phyloP scores from a whole-genome alignment of 176 grass and related monocot species.

The Pontederia crassipes region DNA sequence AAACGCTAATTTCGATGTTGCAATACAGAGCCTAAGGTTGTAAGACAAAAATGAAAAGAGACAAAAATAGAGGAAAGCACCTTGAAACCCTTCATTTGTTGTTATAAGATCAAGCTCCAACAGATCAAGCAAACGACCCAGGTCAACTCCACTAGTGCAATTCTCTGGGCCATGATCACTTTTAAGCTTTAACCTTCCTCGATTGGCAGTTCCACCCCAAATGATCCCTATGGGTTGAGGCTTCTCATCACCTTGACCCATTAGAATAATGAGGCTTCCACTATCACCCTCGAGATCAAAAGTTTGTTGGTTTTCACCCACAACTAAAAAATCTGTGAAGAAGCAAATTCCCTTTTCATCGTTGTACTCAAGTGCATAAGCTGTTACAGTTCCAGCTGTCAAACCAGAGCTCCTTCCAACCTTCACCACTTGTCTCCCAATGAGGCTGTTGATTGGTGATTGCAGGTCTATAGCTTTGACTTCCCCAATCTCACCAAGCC shows the following conservation, averaged over 20 bases:
- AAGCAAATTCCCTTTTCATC: conserved; percentile 97
- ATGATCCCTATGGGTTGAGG: conserved; percentile 87
- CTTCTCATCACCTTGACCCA: conserved; percentile 48
- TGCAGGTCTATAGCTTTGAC: conserved; percentile 87
- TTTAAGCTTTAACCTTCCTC: conserved; percentile 89
- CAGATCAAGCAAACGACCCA: conserved; percentile 80
- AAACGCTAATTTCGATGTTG: too few relatives aligned
- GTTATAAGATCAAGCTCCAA: conserved; percentile 86
- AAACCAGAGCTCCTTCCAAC: conserved; percentile 89
- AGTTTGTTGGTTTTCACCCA: conserved; percentile 80
- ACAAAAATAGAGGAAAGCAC: conserved; percentile 21
- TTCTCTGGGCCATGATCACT: conserved; percentile 69
- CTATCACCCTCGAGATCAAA: conserved; percentile 97
- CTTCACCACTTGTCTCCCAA: conserved; percentile 75
- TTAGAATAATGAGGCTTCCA: conserved; percentile 80
- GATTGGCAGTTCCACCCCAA: conserved; percentile 85
- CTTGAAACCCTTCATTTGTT: conserved; percentile 55
- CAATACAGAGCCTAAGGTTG: too few relatives aligned
- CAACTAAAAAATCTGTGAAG: conserved; percentile 90
- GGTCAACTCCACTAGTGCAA: conserved; percentile 90
- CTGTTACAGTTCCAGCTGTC: conserved; percentile 80
- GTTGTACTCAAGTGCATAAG: conserved; percentile 95
- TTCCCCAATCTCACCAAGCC: conserved; percentile 75
- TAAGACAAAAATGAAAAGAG: background rate
- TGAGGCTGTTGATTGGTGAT: conserved; percentile 60